A percentile compares a stretch with the other conserved stretches of the same genome.
phyloP scores from a whole-genome alignment of 108 stramenopile species.

The Cyclostephanos invisitatus region DNA sequence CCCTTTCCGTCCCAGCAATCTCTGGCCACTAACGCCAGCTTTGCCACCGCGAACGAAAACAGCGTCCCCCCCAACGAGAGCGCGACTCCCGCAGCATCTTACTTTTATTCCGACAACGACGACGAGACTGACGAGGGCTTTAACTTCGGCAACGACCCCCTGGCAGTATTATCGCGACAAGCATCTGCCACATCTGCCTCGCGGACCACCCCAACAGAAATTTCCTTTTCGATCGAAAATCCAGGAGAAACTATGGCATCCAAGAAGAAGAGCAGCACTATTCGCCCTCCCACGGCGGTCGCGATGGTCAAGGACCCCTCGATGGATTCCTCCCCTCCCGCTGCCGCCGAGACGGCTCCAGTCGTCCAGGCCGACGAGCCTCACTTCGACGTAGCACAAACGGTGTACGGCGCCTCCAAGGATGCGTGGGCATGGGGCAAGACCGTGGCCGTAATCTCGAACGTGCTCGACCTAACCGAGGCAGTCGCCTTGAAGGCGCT shows the following conservation, averaged over 20 bases:
- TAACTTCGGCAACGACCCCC: constrained; percentile 27
- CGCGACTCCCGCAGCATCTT: constrained; percentile 28
- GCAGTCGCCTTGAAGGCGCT: constrained; percentile 66
- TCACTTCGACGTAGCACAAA: constrained; percentile 59
- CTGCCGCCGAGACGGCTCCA: constrained; percentile 3
- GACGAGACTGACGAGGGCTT: constrained; percentile 16
- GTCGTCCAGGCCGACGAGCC: constrained; percentile 8
- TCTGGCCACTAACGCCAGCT: constrained; percentile 35
- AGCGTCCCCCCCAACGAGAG: constrained; percentile 4
- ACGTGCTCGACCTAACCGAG: constrained; percentile 68
- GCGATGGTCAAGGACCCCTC: background rate
- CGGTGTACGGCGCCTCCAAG: constrained; percentile 61
- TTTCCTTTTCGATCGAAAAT: constrained; percentile 14
- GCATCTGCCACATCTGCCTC: constrained; percentile 2
- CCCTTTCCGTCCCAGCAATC: constrained; percentile 25
- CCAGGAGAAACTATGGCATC: constrained; percentile 28
- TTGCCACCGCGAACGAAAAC: constrained; percentile 33
- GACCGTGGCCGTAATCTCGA: constrained; percentile 51
- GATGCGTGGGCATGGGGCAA: constrained; percentile 80
- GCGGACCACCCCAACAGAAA: constrained; percentile 19
- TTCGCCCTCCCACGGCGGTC: background rate
- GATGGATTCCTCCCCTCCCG: background rate
- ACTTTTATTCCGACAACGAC: constrained; percentile 26
- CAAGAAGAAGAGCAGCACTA: constrained; percentile 9
- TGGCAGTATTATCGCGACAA: constrained; percentile 14